Base-by-base conservation (phyloP, 257 asterid species). In the Nicotiana noctiflora region DNA sequence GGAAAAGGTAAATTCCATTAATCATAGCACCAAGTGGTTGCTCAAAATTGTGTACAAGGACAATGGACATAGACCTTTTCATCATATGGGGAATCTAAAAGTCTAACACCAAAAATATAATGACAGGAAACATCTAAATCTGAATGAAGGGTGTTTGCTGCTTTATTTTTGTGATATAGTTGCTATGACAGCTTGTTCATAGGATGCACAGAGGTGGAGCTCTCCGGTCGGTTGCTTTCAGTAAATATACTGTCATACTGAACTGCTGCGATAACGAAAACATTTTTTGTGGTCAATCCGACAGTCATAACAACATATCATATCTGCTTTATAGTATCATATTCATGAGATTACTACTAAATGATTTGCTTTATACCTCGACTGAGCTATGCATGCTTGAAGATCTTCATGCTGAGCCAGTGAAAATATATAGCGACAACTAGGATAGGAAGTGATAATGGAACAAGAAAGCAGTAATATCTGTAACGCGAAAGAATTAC, bases 341-440 rank as follows among this genome's bases (percentile, higher is more conserved):
- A 55, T 17, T 55, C 21, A 55, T 55, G 60, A 55, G 60, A 17
- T 15, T 55, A 55, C 60, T 15, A 53, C 60, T 17, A 55, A 13
- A 51, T 51, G 46, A 37, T 15, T 51, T 51, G 60, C 19, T 53
- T 55, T n/a, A 55, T 55, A 55, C 21, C 60, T 55, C 9, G 60
- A 55, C 9, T 17, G 9, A 55, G 60, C 60, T 55, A 93, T 5
- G 97, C 94, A 79, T 93, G 98, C 92, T 92, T 93, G 92, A 93
- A 93, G 85, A 93, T 75, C 75, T 93, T 93, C 97, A 92, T 90
- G 86, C 95, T 88, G 59, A 93, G 84, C 97, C 98, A 93, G 65
- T 90, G 98, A 77, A 89, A 87, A 83, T 93, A 93, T 32, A 88
- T 89, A 0, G 92, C 89, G 86, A 88, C 84, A 11, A 88, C 1